Evolutionary conservation across 768 basidiomycete genomes (phyloP), one percentile per base, ranked within the genome.

Genomic region (Atractiella rhizophila): DNA sequence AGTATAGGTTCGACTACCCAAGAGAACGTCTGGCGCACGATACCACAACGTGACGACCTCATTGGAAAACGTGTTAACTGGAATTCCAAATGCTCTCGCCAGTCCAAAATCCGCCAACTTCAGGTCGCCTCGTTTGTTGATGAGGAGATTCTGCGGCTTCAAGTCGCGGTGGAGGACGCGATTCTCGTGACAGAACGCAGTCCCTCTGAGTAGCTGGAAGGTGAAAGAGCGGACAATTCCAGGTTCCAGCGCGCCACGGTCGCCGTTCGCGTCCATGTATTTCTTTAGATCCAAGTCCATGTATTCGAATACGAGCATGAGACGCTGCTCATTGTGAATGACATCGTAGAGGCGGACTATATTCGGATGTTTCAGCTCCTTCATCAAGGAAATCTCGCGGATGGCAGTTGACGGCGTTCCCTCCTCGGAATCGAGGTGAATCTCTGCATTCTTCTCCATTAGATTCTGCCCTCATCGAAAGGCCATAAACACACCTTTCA

Each of bases 1-100:
- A 62, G 76, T 86, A 58, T 98, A 98, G 16, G 88, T 96, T 44
- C 91, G 68, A 18, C 83, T 88, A 38, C 91, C 91, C 48, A 98
- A 70, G 20, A 98, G 69, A 31, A 98, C 91, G 55, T 98, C 91
- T 0, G 91, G 91, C 2, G 91, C 86, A 40, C 91, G 75, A 58
- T 98, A 98, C 91, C 91, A 98, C 12, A 96, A 61, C 23, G 91
- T 98, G 18, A 96, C 91, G 43, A 98, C 91, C 70, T 98, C 91
- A 56, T 98, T 98, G 15, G 81, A 85, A 59, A 96, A 98, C 1
- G 91, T 98, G 56, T 98, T 96, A 44, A 96, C 88, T 4, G 91
- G 91, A 13, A 96, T 91, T 48, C 91, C 91, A 56, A 96, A 96
- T 5, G 91, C 91, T 40, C 91, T 66, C 0, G 91, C 91, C 48